Evolutionary conservation across 768 basidiomycete species (phyloP).

Genomic region (Phallus indusiatus): DNA sequence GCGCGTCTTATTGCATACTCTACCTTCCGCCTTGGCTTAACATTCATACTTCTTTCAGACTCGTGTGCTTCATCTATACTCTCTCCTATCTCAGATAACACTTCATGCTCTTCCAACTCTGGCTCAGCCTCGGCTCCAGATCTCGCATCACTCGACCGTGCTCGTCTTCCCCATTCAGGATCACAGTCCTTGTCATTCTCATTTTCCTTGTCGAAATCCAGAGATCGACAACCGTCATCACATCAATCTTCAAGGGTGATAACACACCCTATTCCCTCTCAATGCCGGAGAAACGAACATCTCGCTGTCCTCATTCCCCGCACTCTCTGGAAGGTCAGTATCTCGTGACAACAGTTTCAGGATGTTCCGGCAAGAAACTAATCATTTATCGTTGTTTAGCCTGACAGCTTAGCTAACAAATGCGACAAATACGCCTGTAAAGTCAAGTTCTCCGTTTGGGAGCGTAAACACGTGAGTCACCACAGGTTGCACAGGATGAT

Average conservation of each 20-base stretch:
- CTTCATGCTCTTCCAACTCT: neutral
- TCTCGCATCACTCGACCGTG: neutral
- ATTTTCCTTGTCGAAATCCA: neutral
- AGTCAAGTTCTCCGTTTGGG: slow-evolving; percentile 53
- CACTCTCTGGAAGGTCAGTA: slow-evolving; percentile 62
- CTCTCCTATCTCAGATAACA: neutral
- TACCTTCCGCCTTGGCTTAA: neutral
- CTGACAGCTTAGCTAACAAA: slow-evolving; percentile 30
- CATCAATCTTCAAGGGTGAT: neutral
- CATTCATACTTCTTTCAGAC: neutral
- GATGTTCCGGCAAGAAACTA: neutral
- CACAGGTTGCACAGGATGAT: neutral
- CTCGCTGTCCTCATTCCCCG: slow-evolving; percentile 66
- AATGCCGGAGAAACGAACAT: slow-evolving; percentile 48
- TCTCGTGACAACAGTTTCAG: neutral
- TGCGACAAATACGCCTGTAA: slow-evolving; percentile 74
- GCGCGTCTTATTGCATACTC: neutral
- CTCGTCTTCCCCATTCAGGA: neutral
- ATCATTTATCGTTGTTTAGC: slow-evolving; percentile 7
- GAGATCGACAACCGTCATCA: neutral
- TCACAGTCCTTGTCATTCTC: neutral
- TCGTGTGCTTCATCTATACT: neutral
- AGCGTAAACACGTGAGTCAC: slow-evolving; percentile 62
- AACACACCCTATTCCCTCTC: slow-evolving; percentile 8
- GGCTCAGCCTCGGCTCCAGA: neutral